Evolutionary conservation across 768 basidiomycete genomes (phyloP).

Genomic region (Kwoniella heveanensis): DNA sequence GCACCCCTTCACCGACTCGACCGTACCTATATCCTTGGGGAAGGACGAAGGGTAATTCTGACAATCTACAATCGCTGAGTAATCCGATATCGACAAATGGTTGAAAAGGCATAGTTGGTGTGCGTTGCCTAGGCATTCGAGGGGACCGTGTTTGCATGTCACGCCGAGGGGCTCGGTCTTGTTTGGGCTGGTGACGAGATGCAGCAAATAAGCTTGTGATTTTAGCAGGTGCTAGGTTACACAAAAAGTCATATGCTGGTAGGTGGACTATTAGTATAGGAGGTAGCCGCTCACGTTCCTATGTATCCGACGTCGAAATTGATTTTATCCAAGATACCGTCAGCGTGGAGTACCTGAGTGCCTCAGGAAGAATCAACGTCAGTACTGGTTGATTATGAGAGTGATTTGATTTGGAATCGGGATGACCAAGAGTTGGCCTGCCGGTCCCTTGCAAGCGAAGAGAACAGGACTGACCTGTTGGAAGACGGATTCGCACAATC

Average conservation of each 20-base stretch:
- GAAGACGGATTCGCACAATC: constrained; percentile 76
- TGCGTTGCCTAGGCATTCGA: constrained; percentile 81
- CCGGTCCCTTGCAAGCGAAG: too few species aligned
- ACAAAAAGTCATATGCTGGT: too few species aligned
- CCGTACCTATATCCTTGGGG: constrained; percentile 65
- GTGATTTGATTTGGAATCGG: too few species aligned
- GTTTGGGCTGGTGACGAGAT: constrained; percentile 23
- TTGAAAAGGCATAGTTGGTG: constrained; percentile 74
- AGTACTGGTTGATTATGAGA: too few species aligned
- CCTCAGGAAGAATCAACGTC: too few species aligned
- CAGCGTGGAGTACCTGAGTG: constrained; percentile 58
- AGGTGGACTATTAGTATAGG: constrained; percentile 4
- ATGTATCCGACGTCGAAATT: constrained; percentile 73
- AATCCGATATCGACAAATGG: constrained; percentile 53
- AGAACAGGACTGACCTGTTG: constrained; percentile 61
- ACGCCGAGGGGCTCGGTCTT: constrained; percentile 60
- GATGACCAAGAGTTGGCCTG: too few species aligned
- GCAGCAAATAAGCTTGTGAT: too few species aligned
- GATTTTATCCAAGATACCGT: constrained; percentile 66
- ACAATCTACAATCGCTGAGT: constrained; percentile 34
- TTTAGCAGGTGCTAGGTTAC: too few species aligned
- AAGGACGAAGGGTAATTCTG: constrained; percentile 35
- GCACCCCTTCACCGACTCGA: constrained; percentile 68
- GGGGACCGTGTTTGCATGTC: constrained; percentile 73
- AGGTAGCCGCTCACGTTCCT: constrained; percentile 63